phyloP scores from a whole-genome alignment of 1,139 yeast species.

The Blastobotrys buckinghamii region DNA sequence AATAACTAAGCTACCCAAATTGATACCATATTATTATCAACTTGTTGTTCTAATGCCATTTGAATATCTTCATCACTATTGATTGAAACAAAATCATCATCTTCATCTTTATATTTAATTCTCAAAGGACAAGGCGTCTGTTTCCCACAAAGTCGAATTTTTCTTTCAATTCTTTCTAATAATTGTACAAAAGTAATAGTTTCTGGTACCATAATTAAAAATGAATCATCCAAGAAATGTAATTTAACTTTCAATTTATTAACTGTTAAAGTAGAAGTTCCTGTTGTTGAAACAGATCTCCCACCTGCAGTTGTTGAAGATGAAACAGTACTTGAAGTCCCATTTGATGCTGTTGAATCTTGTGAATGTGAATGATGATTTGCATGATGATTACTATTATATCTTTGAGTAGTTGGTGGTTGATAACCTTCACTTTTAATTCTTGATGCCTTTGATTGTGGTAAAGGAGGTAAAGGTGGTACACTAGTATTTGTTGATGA shows the following conservation, averaged over 20 bases:
- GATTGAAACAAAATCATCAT: conserved; percentile 86
- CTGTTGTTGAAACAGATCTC: conserved; percentile 4
- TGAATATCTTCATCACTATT: conserved; percentile 71
- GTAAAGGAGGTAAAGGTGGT: conserved; percentile 14
- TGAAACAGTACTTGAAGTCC: neutral
- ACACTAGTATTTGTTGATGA: neutral
- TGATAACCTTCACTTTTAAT: conserved; percentile 22
- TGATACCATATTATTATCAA: conserved; percentile 13
- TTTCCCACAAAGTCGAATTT: conserved; percentile 41
- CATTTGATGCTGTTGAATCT: conserved; percentile 3
- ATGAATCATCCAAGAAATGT: conserved; percentile 42
- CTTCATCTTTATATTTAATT: conserved; percentile 87
- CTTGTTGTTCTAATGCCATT: conserved; percentile 35
- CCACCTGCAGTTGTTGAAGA: neutral
- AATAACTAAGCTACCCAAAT: conserved; percentile 13
- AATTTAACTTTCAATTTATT: conserved; percentile 42
- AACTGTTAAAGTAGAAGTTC: conserved; percentile 6
- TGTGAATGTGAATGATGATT: conserved; percentile 6
- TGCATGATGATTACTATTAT: neutral
- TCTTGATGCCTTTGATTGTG: conserved; percentile 15
- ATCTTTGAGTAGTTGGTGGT: conserved; percentile 2
- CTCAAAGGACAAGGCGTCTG: conserved; percentile 39
- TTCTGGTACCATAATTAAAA: conserved; percentile 44
- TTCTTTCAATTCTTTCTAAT: conserved; percentile 38
- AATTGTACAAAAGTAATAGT: conserved; percentile 45